These are phyloP conservation scores for Acanthamoeba castellanii DNA, from an alignment of 208 protist genomes.

Conservation along the genomic window DNA sequence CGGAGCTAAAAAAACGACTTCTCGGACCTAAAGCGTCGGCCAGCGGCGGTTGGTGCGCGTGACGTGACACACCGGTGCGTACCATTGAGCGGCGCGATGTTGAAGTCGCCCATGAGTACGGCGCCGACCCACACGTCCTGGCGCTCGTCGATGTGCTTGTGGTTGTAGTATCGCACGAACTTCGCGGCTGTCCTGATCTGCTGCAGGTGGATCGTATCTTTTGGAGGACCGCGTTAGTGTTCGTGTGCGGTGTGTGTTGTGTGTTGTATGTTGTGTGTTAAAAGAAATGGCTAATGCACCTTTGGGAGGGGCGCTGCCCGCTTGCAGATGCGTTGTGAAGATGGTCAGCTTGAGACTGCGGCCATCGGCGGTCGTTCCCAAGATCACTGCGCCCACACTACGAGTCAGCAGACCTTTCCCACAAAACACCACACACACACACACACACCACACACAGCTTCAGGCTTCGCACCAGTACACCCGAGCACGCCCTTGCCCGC, in stretches of 20 bases:
- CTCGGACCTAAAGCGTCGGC: neutral
- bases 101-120: conserved; percentile 48
- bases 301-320: conserved; percentile 1
- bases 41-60: too few relatives aligned
- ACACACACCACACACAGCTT: neutral
- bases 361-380: neutral
- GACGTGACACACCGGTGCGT: neutral
- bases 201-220: conserved; percentile 26
- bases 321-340: conserved; percentile 26
- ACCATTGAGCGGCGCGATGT: conserved; percentile 35
- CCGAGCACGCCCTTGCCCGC: conserved; percentile 37
- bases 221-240: neutral
- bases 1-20: neutral
- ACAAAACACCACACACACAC: neutral
- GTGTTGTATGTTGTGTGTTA: too few relatives aligned
- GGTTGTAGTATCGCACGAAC: conserved; percentile 20
- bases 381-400: neutral
- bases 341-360: neutral
- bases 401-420: neutral
- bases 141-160: neutral
- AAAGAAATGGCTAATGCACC: neutral
- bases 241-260: neutral
- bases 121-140: conserved; percentile 8
- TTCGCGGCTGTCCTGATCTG: neutral
- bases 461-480: neutral